phyloP scores from a whole-genome alignment of 2,329 filamentous ascomycete species.

The Colletotrichum echinochloae region DNA sequence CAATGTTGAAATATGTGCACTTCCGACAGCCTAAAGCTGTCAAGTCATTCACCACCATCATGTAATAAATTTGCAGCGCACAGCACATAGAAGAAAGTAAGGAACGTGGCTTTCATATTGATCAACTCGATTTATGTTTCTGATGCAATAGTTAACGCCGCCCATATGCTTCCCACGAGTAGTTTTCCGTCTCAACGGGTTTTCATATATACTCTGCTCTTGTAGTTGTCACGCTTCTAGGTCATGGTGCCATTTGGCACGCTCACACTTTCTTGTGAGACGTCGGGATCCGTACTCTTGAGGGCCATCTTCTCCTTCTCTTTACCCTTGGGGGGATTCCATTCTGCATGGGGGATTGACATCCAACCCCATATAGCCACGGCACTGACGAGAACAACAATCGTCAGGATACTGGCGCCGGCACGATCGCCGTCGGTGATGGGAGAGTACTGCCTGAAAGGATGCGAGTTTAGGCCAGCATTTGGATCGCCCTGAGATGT shows the following conservation, averaged over 20 bases:
- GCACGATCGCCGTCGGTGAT: constrained; percentile 71
- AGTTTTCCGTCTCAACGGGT: background rate
- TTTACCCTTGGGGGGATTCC: constrained; percentile 31
- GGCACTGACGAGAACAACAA: constrained; percentile 65
- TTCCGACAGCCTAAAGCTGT: too few relatives aligned
- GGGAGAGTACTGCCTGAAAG: constrained; percentile 16
- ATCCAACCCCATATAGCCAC: constrained; percentile 64
- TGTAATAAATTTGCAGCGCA: too few relatives aligned
- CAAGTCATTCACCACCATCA: too few relatives aligned
- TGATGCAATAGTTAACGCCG: background rate
- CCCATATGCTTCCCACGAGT: background rate
- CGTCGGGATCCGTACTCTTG: background rate
- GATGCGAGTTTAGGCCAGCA: constrained; percentile 33
- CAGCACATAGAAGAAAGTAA: background rate
- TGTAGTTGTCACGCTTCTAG: background rate
- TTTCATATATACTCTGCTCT: background rate
- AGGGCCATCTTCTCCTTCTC: background rate
- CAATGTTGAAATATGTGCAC: too few relatives aligned
- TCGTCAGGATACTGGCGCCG: constrained; percentile 75
- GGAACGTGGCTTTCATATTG: background rate
- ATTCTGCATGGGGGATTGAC: constrained; percentile 26
- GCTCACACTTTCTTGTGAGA: constrained; percentile 20
- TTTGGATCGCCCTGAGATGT: constrained; percentile 58
- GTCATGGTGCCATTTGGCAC: background rate
- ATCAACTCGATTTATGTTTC: background rate